These are phyloP conservation scores for Salix koriyanagi DNA, from an alignment of 345 rosid species.

Conservation along the genomic window DNA sequence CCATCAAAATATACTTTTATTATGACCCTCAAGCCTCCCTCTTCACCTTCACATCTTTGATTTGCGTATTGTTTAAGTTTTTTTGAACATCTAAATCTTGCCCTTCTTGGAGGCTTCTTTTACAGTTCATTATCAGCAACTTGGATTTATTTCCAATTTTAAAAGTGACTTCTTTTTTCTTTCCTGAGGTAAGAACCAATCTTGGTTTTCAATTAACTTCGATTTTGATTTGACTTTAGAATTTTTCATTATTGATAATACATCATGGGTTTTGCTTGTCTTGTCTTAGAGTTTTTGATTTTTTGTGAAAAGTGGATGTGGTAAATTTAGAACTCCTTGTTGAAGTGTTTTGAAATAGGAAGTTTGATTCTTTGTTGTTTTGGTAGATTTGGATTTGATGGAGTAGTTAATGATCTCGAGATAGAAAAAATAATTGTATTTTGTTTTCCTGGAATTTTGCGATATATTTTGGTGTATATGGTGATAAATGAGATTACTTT, in stretches of 20 bases:
- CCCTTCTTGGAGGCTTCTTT: not conserved
- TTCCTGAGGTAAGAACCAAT: conserved; percentile 12
- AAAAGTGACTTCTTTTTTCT: not conserved
- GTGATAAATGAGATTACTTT: not conserved
- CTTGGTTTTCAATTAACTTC: not conserved
- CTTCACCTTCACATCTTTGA: not conserved
- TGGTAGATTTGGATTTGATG: conserved; percentile 1
- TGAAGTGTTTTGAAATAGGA: not conserved
- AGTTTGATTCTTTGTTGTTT: not conserved
- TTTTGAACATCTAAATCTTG: not conserved
- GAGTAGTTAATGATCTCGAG: not conserved
- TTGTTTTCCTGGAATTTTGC: not conserved
- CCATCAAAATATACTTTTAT: not conserved
- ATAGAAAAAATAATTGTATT: too few relatives aligned
- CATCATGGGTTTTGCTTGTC: not conserved
- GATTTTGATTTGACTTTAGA: not conserved
- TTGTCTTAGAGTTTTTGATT: not conserved
- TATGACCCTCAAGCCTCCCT: not conserved
- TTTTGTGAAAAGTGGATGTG: not conserved
- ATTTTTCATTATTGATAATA: not conserved
- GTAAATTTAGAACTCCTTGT: not conserved
- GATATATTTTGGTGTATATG: not conserved
- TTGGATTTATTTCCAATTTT: not conserved
- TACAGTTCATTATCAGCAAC: not conserved
- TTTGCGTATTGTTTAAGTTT: not conserved